phyloP scores from a whole-genome alignment of 139 green algal species.

The Pycnococcus provasolii region DNA sequence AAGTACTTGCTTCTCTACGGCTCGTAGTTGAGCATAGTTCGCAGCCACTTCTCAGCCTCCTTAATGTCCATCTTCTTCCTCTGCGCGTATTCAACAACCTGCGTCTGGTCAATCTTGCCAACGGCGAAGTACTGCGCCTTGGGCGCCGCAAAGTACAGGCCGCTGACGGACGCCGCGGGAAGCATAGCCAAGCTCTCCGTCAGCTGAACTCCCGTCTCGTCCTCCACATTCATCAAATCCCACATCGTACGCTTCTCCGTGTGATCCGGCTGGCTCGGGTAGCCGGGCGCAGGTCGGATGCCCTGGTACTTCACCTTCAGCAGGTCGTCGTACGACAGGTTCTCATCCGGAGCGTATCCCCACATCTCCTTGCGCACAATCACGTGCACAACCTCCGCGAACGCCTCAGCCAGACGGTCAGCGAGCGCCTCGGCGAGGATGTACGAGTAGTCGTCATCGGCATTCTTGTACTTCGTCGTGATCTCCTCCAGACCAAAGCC shows the following conservation, averaged over 20 bases:
- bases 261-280: constrained; percentile 97
- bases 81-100: constrained; percentile 76
- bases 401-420: constrained; percentile 90
- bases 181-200: constrained; percentile 95
- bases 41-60: constrained; percentile 76
- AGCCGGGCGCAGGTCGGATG: constrained; percentile 93
- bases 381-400: constrained; percentile 91
- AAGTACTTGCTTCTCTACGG: constrained; percentile 33
- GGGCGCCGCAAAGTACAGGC: constrained; percentile 85
- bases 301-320: constrained; percentile 98
- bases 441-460: constrained; percentile 57
- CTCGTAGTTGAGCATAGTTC: constrained; percentile 82
- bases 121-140: constrained; percentile 90
- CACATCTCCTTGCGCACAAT: constrained; percentile 74
- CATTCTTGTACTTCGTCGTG: constrained; percentile 55
- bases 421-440: constrained; percentile 98
- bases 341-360: constrained; percentile 85
- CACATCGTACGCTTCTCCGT: constrained; percentile 96
- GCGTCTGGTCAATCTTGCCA: constrained; percentile 90
- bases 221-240: constrained; percentile 74
- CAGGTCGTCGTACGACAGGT: constrained; percentile 75
- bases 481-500: constrained; percentile 83
- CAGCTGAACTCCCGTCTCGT: constrained; percentile 66
- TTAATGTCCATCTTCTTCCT: constrained; percentile 77
- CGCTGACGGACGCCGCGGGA: constrained; percentile 78